Base-by-base conservation (phyloP, 176 grass and related monocot genomes). In the Elaeis guineensis region DNA sequence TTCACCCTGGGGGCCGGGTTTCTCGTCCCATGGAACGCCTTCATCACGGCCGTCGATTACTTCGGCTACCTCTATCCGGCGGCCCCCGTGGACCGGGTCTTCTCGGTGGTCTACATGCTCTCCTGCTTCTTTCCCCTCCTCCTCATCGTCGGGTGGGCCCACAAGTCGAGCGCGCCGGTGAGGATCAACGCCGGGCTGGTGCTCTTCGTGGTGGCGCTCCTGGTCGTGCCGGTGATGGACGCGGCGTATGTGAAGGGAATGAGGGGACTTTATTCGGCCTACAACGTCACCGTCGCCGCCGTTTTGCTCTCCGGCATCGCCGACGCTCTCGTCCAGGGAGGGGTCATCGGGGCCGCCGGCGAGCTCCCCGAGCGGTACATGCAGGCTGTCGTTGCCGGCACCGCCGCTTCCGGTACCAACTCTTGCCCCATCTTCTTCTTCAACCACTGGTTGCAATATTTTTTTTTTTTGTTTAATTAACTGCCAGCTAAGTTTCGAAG, bases 1-100 rank as follows among this genome's bases (percentile, higher is more conserved):
- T 91, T 97, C 80, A 85, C 62, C 0, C 78, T 97, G 17, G 92
- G 92, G 14, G 50, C 78, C 0, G 92, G 92, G 15, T 97, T 80
- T 72, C 92, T 97, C 21, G 23, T 97, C 58, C 92, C 92, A 3
- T 97, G 92, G 92, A 91, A 97, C 84, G 78, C 92, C 69, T 97
- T 76, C 92, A 97, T 97, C 75, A 97, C 92, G 57, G 87, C 92
- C 75, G 92, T 97, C 61, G 92, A 97, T 68, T 97, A 97, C 81
- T 97, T 97, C 81, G 50, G 66, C 65, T 97, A 88, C 83, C 84
- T 97, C 65, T 97, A 97, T 77, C 92, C 84, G 16, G 76, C 60
- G 2, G 73, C 77, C 9, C 63, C 78, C 52, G 76, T 97, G 20
- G 92, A 97, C 78, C 92, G 84, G 62, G 80, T 97, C 70, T 97